Evolutionary conservation across 331 rosid species (phyloP).

Genomic region (Malus hybrid): DNA sequence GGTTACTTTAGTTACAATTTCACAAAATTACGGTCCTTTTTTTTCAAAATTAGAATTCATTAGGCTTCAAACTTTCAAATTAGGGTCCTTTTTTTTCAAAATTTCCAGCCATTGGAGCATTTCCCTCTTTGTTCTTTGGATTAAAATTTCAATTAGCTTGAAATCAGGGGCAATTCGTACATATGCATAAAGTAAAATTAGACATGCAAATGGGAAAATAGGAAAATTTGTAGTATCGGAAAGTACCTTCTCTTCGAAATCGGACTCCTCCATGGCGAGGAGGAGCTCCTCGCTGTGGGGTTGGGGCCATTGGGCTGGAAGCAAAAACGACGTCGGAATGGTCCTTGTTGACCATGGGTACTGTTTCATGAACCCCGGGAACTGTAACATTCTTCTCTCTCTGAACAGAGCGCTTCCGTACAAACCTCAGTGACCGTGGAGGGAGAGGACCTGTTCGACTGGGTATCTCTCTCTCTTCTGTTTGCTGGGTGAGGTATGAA

Average conservation of each 20-base stretch:
- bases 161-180: neutral
- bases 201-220: neutral
- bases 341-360: constrained; percentile 67
- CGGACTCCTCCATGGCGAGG: constrained; percentile 90
- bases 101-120: neutral
- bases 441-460: no score
- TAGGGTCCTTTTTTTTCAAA: neutral
- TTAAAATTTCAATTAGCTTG: neutral
- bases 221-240: neutral
- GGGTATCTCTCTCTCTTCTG: no score
- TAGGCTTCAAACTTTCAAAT: neutral
- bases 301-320: constrained; percentile 94
- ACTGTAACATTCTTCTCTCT: constrained; percentile 55
- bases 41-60: neutral
- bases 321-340: constrained; percentile 74
- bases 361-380: constrained; percentile 89
- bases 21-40: neutral
- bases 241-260: constrained; percentile 76
- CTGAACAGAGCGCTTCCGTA: constrained; percentile 40
- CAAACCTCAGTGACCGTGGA: no score
- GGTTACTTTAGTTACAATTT: neutral
- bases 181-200: neutral
- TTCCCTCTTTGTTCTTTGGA: neutral
- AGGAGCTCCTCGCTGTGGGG: constrained; percentile 87
- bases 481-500: no score